Percentiles rank a stretch among this genome's conserved stretches.
phyloP scores from a whole-genome alignment of 1,139 yeast species.

The Geotrichum cucujoidarum region DNA sequence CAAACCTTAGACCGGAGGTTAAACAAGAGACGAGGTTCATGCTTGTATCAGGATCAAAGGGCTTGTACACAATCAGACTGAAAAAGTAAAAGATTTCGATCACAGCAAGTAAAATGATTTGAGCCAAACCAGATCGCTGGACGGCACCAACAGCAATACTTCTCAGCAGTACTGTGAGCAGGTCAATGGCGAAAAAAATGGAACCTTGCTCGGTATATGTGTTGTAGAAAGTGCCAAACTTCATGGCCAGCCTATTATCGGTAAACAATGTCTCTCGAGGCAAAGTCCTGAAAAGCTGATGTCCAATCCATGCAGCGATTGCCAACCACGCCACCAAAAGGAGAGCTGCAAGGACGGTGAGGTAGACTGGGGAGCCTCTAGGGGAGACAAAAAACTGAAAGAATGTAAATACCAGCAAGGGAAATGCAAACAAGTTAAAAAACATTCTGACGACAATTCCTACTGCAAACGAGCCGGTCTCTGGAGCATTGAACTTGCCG shows the following conservation, averaged over 20 bases:
- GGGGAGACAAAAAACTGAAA: conserved; percentile 33
- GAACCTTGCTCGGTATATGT: conserved; percentile 27
- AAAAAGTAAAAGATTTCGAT: conserved; percentile 31
- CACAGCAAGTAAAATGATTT: conserved; percentile 33
- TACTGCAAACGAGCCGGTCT: conserved; percentile 25
- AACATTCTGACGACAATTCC: conserved; percentile 32
- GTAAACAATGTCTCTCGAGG: conserved; percentile 26
- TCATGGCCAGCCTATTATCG: conserved; percentile 29
- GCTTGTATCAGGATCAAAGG: conserved; percentile 32
- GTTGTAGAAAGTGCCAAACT: conserved; percentile 35
- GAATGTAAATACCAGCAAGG: conserved; percentile 32
- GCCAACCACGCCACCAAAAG: conserved; percentile 30
- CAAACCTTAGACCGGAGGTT: conserved; percentile 28
- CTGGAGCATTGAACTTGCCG: conserved; percentile 21
- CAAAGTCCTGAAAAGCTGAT: conserved; percentile 23
- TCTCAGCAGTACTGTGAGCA: conserved; percentile 28
- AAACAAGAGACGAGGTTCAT: conserved; percentile 31
- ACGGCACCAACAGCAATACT: conserved; percentile 37
- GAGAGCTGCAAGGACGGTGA: conserved; percentile 32
- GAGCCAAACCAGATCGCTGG: conserved; percentile 38
- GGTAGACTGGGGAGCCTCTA: conserved; percentile 20
- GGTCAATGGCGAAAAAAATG: conserved; percentile 27
- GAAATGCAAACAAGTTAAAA: conserved; percentile 32
- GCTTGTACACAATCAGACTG: conserved; percentile 28
- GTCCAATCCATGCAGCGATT: conserved; percentile 24